Conservation (phyloP, 257 asterid species). For the Asclepias syriaca region DNA sequence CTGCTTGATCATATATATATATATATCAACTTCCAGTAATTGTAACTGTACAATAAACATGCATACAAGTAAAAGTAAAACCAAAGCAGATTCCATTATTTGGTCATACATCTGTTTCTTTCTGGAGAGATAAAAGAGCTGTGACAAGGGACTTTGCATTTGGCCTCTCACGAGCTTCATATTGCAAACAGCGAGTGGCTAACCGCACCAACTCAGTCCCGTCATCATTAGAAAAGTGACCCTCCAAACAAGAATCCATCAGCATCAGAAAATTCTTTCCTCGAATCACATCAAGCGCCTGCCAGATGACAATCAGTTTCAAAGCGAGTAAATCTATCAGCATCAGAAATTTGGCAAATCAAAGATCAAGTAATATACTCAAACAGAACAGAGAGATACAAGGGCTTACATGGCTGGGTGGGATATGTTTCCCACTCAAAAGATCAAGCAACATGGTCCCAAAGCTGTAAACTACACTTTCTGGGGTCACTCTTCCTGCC, state of each 20-base stretch:
- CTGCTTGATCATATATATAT: conserved; percentile 21
- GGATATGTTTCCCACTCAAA: conserved; percentile 53
- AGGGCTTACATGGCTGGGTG: conserved; percentile 48
- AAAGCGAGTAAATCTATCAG: too few relatives aligned
- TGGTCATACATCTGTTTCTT: conserved; percentile 55
- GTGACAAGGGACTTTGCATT: conserved; percentile 64
- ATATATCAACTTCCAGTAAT: neutral
- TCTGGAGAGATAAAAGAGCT: conserved; percentile 64
- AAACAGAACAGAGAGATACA: neutral
- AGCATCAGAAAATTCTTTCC: conserved; percentile 69
- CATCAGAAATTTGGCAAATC: neutral
- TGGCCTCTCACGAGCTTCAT: conserved; percentile 94
- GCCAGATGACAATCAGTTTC: conserved; percentile 5
- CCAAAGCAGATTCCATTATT: neutral
- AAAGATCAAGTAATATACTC: neutral
- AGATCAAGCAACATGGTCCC: conserved; percentile 55
- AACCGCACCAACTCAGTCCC: conserved; percentile 82
- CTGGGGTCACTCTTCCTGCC: conserved; percentile 50
- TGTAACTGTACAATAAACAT: too few relatives aligned
- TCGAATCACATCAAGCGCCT: conserved; percentile 92
- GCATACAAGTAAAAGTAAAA: neutral
- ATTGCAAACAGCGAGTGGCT: conserved; percentile 83
- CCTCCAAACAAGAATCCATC: conserved; percentile 91
- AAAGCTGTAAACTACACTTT: conserved; percentile 50
- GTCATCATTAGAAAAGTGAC: conserved; percentile 80